phyloP scores from a whole-genome alignment of 2,329 filamentous ascomycete species.

The Decorospora gaudefroyi region DNA sequence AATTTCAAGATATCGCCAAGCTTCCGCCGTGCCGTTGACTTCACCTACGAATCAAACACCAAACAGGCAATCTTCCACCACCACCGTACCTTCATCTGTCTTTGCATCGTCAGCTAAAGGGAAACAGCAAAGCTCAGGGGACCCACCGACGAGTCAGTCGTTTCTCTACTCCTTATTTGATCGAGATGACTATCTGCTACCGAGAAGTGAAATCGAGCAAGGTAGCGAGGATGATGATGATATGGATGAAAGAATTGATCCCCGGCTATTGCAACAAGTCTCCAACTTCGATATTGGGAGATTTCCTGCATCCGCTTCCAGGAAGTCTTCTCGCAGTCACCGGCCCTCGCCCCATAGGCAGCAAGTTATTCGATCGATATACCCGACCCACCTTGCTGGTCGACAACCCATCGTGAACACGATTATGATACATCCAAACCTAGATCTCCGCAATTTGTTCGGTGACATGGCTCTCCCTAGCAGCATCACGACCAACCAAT shows the following conservation, averaged over 20 bases:
- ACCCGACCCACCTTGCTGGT: constrained; percentile 25
- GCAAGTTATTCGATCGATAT: constrained; percentile 15
- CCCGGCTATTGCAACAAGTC: constrained; percentile 14
- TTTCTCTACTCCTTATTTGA: constrained; percentile 28
- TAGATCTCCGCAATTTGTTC: constrained; percentile 25
- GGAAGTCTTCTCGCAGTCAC: constrained; percentile 12
- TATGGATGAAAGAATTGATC: constrained; percentile 17
- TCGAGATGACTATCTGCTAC: constrained; percentile 26
- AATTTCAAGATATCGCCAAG: constrained; percentile 7
- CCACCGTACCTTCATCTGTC: constrained; percentile 4
- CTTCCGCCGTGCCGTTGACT: constrained; percentile 15
- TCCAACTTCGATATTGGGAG: constrained; percentile 2
- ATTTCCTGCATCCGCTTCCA: constrained; percentile 12
- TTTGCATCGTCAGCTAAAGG: constrained; percentile 11
- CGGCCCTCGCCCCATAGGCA: constrained; percentile 10
- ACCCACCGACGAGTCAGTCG: neutral
- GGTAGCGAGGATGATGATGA: constrained; percentile 14
- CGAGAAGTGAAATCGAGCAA: constrained; percentile 17
- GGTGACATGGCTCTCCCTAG: constrained; percentile 26
- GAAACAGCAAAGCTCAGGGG: constrained; percentile 10
- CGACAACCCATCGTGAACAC: constrained; percentile 29
- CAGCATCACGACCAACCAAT: constrained; percentile 15
- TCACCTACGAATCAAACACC: constrained; percentile 15
- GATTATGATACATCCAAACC: constrained; percentile 29
- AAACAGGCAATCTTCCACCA: constrained; percentile 9